Evolutionary conservation across 805 yeast genomes (phyloP).

Genomic region (Lipomyces starkeyi): DNA sequence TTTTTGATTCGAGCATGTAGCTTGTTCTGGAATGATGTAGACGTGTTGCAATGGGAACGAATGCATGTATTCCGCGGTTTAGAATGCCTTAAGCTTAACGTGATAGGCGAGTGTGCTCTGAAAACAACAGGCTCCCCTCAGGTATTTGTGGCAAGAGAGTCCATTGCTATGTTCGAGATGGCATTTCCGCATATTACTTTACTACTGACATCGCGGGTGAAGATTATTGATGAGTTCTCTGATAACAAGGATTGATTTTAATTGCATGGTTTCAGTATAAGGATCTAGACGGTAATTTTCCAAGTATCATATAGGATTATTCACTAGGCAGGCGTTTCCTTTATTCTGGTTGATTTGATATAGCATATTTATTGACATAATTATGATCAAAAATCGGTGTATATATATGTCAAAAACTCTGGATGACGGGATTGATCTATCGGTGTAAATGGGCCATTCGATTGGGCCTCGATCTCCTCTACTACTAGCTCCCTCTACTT

Average conservation of each 20-base stretch:
- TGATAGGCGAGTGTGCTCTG: background rate
- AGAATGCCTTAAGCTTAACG: background rate
- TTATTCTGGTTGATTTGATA: background rate
- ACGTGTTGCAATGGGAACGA: background rate
- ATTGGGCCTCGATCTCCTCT: background rate
- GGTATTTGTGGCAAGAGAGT: slow-evolving; percentile 1
- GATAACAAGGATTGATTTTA: background rate
- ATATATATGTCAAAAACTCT: background rate
- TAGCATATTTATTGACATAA: background rate
- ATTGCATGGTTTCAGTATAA: background rate
- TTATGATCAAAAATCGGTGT: background rate
- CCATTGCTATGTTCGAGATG: background rate
- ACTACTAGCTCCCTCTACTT: background rate
- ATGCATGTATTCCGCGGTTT: slow-evolving; percentile 5
- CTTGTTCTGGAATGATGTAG: background rate
- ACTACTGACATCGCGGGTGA: slow-evolving; percentile 1
- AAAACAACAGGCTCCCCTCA: background rate
- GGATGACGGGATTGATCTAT: background rate
- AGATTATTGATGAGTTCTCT: background rate
- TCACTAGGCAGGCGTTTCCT: background rate
- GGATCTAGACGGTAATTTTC: no score
- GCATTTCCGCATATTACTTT: slow-evolving; percentile 3
- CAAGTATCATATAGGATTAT: no score
- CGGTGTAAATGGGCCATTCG: background rate
- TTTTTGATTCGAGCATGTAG: background rate